Percentiles rank a stretch among this genome's conserved stretches.
Evolutionary conservation across 331 rosid species (phyloP).

Genomic region (Dryas integrifolia): DNA sequence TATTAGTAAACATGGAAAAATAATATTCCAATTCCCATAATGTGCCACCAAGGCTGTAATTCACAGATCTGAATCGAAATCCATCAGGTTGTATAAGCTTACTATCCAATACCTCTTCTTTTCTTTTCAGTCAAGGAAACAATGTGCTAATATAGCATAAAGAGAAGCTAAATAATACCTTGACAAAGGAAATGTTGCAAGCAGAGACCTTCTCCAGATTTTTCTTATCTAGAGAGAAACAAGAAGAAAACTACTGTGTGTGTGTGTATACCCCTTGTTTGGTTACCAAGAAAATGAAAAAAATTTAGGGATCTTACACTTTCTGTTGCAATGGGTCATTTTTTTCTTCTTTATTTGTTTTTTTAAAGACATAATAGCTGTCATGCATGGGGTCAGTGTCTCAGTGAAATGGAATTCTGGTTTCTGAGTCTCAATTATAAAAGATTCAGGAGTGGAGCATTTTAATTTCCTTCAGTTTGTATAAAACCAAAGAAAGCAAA

Average conservation of each 20-base stretch:
- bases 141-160: not conserved
- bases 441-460: not conserved
- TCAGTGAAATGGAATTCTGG: not conserved
- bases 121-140: not conserved
- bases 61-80: slow-evolving; percentile 10
- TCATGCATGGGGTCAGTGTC: not conserved
- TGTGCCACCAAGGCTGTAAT: not conserved
- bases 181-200: not conserved
- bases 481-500: not conserved
- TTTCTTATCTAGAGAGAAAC: not conserved
- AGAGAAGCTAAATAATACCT: not conserved
- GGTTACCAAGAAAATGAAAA: not conserved
- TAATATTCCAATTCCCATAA: not conserved
- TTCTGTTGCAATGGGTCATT: not conserved
- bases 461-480: not conserved
- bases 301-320: not conserved
- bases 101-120: no score
- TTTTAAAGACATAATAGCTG: no score
- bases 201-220: not conserved
- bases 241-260: not conserved
- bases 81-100: no score
- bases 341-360: no score
- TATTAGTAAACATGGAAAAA: not conserved
- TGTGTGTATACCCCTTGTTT: not conserved
- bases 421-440: slow-evolving; percentile 3